Evolutionary conservation across 768 basidiomycete species (phyloP), one percentile per base, ranked within the genome.

Genomic region (Serendipita sp.): DNA sequence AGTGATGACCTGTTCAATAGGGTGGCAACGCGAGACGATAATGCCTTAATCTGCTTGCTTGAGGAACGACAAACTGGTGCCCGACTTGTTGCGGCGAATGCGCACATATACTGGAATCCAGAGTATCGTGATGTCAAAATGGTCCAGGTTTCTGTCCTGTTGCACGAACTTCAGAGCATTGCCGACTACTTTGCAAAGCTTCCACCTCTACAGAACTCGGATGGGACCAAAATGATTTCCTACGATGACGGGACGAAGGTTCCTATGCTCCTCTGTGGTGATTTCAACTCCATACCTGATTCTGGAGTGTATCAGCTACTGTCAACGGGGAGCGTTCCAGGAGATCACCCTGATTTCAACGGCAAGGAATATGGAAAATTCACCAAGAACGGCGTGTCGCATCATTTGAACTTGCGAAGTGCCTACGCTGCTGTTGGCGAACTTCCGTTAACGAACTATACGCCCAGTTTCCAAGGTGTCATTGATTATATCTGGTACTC

Each of bases 1-100:
- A 95, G 92, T 16, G 93, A 98, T 71, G 95, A 97, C 77, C 94
- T 98, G 93, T 98, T 97, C 82, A 97, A 97, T 72, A 91, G 96
- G 36, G 92, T 98, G 64, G 82, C 97, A 69, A 88, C 88, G 67
- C 90, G 91, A 73, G 95, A 98, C 74, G 84, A 97, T 71, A 89
- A 98, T 68, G 92, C 92, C 52, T 84, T 92, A 68, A 78, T 94
- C 65, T 84, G 85, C 69, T 80, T 91, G 35, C 79, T 98, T 71
- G 96, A 99, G 77, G 87, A 88, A 75, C 83, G 82, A 67, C 80
- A 83, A 45, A 90, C 93, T 0, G 93, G 93, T 46, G 85, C 92
- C 11, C 85, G 95, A 15, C 76, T 96, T 65, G 82, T 98, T 70
- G 81, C 97, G 63, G 87, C 88, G 44, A 97, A 98, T 73, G 83